A percentile compares a stretch with the other conserved stretches of the same genome.
Conservation (phyloP, 2,329 filamentous ascomycete species). For the Colletotrichum truncatum region DNA sequence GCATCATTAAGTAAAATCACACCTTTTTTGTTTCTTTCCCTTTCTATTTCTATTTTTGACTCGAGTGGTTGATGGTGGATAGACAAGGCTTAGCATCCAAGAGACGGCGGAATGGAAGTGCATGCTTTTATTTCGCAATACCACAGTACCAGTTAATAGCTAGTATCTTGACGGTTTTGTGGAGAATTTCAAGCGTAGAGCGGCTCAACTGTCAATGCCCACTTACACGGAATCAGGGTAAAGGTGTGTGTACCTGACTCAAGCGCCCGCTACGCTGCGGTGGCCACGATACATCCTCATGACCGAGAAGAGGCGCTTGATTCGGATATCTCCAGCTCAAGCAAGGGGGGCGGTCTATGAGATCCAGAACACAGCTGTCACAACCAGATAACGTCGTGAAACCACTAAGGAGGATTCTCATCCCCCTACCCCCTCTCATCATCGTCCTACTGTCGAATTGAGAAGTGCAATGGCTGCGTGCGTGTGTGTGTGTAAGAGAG, state of each 20-base stretch:
- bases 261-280: constrained; percentile 8
- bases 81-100: too few relatives aligned
- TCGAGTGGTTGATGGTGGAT: too few relatives aligned
- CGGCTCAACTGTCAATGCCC: constrained; percentile 20
- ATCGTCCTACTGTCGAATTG: neutral
- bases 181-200: constrained; percentile 4
- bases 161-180: neutral
- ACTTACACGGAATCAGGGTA: constrained; percentile 12
- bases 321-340: neutral
- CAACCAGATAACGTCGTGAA: constrained; percentile 17
- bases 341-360: neutral
- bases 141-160: neutral
- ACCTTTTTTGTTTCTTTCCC: too few relatives aligned
- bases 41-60: neutral
- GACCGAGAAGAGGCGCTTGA: neutral
- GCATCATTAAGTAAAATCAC: constrained; percentile 1
- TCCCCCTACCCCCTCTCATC: neutral
- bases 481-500: neutral
- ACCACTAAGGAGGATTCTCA: neutral
- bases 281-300: constrained; percentile 7
- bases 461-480: neutral
- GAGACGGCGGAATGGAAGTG: too few relatives aligned
- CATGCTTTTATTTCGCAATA: neutral
- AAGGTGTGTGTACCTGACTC: constrained; percentile 24
- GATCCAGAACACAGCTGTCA: neutral